Evolutionary conservation across 2,329 filamentous ascomycete genomes (phyloP).

Genomic region (Talaromyces sp.): DNA sequence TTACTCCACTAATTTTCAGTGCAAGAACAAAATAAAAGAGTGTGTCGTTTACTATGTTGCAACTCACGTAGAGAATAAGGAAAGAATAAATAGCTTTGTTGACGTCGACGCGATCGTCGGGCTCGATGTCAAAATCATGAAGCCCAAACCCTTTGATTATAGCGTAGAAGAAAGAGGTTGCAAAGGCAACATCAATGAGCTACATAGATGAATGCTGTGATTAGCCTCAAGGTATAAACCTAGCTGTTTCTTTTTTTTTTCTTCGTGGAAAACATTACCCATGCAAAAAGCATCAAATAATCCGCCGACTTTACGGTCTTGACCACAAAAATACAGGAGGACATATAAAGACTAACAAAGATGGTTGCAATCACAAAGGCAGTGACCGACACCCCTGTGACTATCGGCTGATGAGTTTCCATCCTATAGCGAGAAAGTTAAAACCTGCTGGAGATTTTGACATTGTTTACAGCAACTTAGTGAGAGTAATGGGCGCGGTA

Average conservation of each 20-base stretch:
- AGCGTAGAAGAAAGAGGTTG: background rate
- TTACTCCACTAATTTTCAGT: no score
- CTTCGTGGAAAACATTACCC: slow-evolving; percentile 43
- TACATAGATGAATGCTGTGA: background rate
- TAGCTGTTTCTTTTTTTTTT: no score
- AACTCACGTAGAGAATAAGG: background rate
- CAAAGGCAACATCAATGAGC: background rate
- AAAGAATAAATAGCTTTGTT: background rate
- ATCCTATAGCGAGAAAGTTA: background rate
- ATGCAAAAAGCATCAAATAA: slow-evolving; percentile 74
- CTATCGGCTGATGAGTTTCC: background rate
- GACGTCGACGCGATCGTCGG: background rate
- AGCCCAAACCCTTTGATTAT: background rate
- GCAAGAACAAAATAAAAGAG: no score
- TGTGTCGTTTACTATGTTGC: no score
- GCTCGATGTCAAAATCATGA: background rate
- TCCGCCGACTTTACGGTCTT: slow-evolving; percentile 70
- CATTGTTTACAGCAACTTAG: no score
- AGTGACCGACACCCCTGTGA: slow-evolving; percentile 37
- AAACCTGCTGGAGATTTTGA: background rate
- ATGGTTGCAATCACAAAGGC: slow-evolving; percentile 62
- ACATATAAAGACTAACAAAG: slow-evolving; percentile 69
- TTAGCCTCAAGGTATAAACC: no score
- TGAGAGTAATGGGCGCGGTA: background rate
- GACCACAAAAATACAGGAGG: slow-evolving; percentile 70